A percentile compares a stretch with the other conserved stretches of the same genome.
Conservation (phyloP, 108 stramenopile genomes). For the Nannochloropsis granulata region DNA sequence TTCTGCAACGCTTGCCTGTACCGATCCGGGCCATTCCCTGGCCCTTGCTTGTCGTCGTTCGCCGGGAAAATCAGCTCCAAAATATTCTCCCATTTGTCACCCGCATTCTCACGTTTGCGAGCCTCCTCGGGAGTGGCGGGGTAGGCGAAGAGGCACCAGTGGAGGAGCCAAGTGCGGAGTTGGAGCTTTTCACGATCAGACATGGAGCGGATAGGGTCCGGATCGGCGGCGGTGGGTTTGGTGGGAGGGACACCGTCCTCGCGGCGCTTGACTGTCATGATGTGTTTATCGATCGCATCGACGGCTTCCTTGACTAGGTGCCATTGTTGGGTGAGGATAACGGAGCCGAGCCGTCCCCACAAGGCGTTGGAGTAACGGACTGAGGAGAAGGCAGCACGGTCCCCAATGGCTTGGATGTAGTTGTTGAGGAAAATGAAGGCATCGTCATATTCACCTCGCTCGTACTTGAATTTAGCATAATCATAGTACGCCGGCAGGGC, state of each 20-base stretch:
- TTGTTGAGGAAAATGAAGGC: constrained; percentile 59
- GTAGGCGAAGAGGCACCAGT: constrained; percentile 96
- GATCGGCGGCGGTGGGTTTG: constrained; percentile 12
- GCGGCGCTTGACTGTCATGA: constrained; percentile 48
- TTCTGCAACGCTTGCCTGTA: constrained; percentile 95
- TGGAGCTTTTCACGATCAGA: constrained; percentile 69
- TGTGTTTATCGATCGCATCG: constrained; percentile 56
- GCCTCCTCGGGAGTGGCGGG: constrained; percentile 66
- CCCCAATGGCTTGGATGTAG: constrained; percentile 40
- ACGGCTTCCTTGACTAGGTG: constrained; percentile 63
- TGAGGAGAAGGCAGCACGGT: constrained; percentile 36
- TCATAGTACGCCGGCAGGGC: constrained; percentile 42
- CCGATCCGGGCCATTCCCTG: not conserved
- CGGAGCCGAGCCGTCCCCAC: constrained; percentile 78
- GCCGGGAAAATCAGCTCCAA: not conserved
- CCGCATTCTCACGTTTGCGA: not conserved
- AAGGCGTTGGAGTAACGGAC: constrained; percentile 45
- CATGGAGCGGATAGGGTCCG: constrained; percentile 22
- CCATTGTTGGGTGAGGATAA: constrained; percentile 77
- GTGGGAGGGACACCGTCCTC: constrained; percentile 8
- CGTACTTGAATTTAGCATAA: constrained; percentile 78
- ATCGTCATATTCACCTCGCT: constrained; percentile 72
- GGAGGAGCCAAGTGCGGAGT: constrained; percentile 92
- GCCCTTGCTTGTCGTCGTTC: not conserved
- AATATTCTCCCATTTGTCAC: constrained; percentile 38